Evolutionary conservation across 805 yeast genomes (phyloP).

Genomic region (Yarrowia divulgata): DNA sequence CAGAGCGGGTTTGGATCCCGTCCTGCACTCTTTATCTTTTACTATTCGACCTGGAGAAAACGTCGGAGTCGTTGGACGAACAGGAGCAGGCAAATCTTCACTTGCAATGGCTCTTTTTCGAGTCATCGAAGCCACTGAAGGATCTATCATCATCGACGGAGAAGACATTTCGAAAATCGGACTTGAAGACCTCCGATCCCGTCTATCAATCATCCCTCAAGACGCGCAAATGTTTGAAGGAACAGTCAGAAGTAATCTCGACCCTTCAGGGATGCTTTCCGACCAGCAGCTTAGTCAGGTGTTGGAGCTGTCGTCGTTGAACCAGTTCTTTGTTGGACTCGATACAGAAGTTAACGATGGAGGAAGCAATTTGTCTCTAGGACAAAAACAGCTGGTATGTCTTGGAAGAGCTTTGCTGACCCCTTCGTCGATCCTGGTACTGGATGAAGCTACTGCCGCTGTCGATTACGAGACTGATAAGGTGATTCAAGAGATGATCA

Average conservation of each 20-base stretch:
- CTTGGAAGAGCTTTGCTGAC: too few relatives aligned
- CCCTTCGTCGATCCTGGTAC: too few relatives aligned
- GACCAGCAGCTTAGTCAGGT: conserved; percentile 76
- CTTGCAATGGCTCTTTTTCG: conserved; percentile 76
- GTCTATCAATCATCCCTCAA: conserved; percentile 83
- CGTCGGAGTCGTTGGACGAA: conserved; percentile 86
- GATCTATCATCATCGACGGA: conserved; percentile 70
- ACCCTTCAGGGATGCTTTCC: conserved; percentile 67
- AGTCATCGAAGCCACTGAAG: conserved; percentile 63
- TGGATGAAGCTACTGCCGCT: too few relatives aligned
- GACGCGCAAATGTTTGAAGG: conserved; percentile 89
- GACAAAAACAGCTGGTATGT: too few relatives aligned
- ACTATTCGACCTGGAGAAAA: conserved; percentile 65
- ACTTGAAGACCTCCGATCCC: conserved; percentile 69
- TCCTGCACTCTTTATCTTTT: conserved; percentile 63
- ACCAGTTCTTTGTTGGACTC: too few relatives aligned
- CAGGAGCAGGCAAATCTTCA: conserved; percentile 89
- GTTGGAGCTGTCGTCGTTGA: too few relatives aligned
- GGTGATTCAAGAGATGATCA: too few relatives aligned
- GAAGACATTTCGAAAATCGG: conserved; percentile 71
- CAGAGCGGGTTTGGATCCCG: conserved; percentile 70
- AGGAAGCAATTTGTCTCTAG: too few relatives aligned
- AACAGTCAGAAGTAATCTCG: conserved; percentile 74
- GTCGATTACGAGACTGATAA: too few relatives aligned
- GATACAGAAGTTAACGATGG: too few relatives aligned